Percentiles rank a stretch among this genome's conserved stretches.
Evolutionary conservation across 495 filamentous ascomycete genomes (phyloP).

Genomic region (Stereocaulon alpinum): DNA sequence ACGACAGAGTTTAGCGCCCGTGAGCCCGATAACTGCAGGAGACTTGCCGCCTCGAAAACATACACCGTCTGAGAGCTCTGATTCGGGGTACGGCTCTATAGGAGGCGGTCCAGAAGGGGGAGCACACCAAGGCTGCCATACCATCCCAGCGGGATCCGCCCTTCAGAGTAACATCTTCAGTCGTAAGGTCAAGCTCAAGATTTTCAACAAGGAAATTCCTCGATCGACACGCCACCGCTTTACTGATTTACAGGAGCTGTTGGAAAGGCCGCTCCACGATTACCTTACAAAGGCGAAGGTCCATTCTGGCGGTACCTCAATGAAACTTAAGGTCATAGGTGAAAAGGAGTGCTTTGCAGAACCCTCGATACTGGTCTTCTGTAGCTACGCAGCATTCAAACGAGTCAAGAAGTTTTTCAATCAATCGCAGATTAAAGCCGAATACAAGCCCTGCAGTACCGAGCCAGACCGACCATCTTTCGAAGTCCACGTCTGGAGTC

Average conservation of each 20-base stretch:
- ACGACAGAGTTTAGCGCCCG: background rate
- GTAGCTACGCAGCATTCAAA: conserved; percentile 12
- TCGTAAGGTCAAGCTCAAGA: conserved; percentile 11
- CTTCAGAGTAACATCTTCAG: background rate
- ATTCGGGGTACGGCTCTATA: conserved; percentile 15
- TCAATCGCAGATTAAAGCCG: conserved; percentile 12
- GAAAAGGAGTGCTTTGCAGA: conserved; percentile 18
- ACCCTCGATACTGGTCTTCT: conserved; percentile 23
- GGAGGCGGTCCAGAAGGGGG: background rate
- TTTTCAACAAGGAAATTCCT: conserved; percentile 17
- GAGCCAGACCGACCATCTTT: conserved; percentile 15
- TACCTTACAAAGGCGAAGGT: conserved; percentile 10
- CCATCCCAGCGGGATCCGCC: conserved; percentile 12
- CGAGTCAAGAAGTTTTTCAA: conserved; percentile 23
- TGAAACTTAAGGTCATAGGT: conserved; percentile 21
- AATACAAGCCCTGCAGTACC: conserved; percentile 14
- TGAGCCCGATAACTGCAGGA: background rate
- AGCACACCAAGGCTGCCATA: conserved; percentile 4
- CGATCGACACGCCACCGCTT: conserved; percentile 21
- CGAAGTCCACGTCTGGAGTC: conserved; percentile 13
- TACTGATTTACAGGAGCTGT: conserved; percentile 20
- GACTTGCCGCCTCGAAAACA: background rate
- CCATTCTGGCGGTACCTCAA: conserved; percentile 12
- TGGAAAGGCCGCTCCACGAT: conserved; percentile 14
- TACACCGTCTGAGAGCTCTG: conserved; percentile 12